A percentile compares a stretch with the other conserved stretches of the same genome.
Evolutionary conservation across 108 stramenopile species (phyloP).

Genomic region (Discostella pseudostelligera): DNA sequence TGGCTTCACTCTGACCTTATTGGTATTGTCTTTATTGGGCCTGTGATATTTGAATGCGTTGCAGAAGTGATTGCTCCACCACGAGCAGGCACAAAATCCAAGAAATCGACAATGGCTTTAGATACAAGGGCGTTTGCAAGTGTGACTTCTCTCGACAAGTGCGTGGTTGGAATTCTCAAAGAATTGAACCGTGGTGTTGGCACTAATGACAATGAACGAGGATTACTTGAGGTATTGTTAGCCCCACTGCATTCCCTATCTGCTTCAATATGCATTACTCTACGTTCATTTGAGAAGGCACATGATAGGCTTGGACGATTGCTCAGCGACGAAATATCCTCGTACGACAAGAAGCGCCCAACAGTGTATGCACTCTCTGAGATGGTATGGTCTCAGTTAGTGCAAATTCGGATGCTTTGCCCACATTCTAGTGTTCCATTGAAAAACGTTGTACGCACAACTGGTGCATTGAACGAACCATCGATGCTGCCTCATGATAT

Average conservation of each 20-base stretch:
- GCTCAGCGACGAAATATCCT: constrained; percentile 23
- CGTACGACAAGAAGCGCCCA: not conserved
- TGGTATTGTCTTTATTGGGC: constrained; percentile 29
- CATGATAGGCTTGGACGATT: constrained; percentile 32
- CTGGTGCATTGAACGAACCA: not conserved
- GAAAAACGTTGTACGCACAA: not conserved
- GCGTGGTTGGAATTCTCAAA: constrained; percentile 36
- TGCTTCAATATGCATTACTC: constrained; percentile 27
- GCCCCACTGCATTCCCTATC: constrained; percentile 28
- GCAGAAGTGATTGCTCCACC: constrained; percentile 18
- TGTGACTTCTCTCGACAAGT: constrained; percentile 28
- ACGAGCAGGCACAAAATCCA: not conserved
- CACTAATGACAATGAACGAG: not conserved
- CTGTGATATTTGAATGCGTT: constrained; percentile 33
- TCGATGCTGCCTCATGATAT: constrained; percentile 1
- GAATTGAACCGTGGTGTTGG: constrained; percentile 17
- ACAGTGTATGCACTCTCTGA: constrained; percentile 29
- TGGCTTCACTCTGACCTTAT: constrained; percentile 22
- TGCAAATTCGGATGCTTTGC: constrained; percentile 20
- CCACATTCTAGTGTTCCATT: constrained; percentile 6
- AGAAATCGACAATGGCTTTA: constrained; percentile 1
- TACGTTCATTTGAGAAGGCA: constrained; percentile 36
- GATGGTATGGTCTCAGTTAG: constrained; percentile 38
- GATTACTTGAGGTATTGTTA: constrained; percentile 22
- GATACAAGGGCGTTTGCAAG: constrained; percentile 26